These are phyloP conservation scores for Mortierella sp. DNA, from an alignment of 371 early-diverging fungal genomes.

Conservation along the genomic window DNA sequence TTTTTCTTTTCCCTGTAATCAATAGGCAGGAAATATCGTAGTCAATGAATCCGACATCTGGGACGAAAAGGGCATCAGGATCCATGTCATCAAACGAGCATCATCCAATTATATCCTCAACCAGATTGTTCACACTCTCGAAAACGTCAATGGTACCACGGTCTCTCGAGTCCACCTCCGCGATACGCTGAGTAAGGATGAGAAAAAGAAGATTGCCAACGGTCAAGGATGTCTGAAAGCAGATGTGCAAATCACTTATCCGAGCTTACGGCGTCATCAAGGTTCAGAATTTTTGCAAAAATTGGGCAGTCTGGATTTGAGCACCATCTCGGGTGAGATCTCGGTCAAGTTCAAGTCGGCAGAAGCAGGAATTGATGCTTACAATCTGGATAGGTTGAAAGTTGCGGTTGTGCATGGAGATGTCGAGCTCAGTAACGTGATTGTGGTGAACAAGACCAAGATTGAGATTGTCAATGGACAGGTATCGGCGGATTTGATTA, in stretches of 20 bases:
- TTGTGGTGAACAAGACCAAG: neutral
- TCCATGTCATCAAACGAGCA: conserved; percentile 14
- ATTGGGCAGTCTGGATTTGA: neutral
- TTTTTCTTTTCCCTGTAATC: neutral
- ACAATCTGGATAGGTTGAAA: neutral
- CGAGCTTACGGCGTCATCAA: neutral
- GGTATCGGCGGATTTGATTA: neutral
- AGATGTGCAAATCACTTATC: conserved; percentile 5
- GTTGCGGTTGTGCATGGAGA: neutral
- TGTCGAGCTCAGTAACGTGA: neutral
- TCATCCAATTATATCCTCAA: neutral
- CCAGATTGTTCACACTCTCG: neutral
- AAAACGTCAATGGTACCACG: neutral
- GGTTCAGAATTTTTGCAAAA: neutral
- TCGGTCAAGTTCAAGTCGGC: neutral
- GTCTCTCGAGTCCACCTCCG: neutral
- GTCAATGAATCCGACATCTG: conserved; percentile 10
- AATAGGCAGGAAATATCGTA: conserved; percentile 13
- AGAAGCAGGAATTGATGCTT: neutral
- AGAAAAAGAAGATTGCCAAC: neutral
- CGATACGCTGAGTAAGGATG: neutral
- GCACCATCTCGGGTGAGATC: neutral
- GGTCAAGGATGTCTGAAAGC: neutral
- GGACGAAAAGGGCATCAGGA: neutral
- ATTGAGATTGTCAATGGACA: neutral